Evolutionary conservation across 805 yeast genomes (phyloP).

Genomic region (Metschnikowia lochheadii): DNA sequence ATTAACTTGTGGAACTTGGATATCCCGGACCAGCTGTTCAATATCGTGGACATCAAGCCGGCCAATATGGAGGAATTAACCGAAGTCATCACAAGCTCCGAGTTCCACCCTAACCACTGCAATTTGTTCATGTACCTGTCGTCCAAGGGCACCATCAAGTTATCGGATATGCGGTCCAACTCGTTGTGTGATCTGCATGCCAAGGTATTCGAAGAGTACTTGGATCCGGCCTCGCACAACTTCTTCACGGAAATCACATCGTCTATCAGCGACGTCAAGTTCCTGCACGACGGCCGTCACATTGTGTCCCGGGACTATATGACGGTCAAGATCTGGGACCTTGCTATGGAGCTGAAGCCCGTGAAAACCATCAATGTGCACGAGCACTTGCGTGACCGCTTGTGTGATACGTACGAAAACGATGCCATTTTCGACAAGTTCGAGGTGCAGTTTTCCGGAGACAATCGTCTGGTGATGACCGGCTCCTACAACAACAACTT

Average conservation of each 20-base stretch:
- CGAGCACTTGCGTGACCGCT: slow-evolving; percentile 85
- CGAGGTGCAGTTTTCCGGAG: slow-evolving; percentile 94
- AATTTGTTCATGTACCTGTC: slow-evolving; percentile 93
- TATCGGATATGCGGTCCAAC: slow-evolving; percentile 94
- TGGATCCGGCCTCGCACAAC: slow-evolving; percentile 88
- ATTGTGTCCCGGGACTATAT: slow-evolving; percentile 96
- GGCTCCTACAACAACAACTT: slow-evolving; percentile 97
- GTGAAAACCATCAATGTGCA: slow-evolving; percentile 92
- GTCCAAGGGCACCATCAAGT: slow-evolving; percentile 90
- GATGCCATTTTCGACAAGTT: slow-evolving; percentile 98
- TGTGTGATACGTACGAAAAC: slow-evolving; percentile 96
- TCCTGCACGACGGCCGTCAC: slow-evolving; percentile 87
- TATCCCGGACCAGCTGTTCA: slow-evolving; percentile 91
- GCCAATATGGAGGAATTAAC: slow-evolving; percentile 98
- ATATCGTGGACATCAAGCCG: slow-evolving; percentile 96
- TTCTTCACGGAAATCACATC: slow-evolving; percentile 97
- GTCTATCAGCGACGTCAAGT: slow-evolving; percentile 88
- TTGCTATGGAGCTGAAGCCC: slow-evolving; percentile 94
- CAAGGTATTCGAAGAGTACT: slow-evolving; percentile 83
- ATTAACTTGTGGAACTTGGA: slow-evolving; percentile 94
- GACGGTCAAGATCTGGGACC: slow-evolving; percentile 98
- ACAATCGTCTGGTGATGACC: slow-evolving; percentile 87
- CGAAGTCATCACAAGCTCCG: slow-evolving; percentile 95
- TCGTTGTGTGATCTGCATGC: slow-evolving; percentile 91
- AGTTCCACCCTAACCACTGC: slow-evolving; percentile 91